phyloP scores from a whole-genome alignment of 495 filamentous ascomycete genomes.

The Podospora tetraspora region DNA sequence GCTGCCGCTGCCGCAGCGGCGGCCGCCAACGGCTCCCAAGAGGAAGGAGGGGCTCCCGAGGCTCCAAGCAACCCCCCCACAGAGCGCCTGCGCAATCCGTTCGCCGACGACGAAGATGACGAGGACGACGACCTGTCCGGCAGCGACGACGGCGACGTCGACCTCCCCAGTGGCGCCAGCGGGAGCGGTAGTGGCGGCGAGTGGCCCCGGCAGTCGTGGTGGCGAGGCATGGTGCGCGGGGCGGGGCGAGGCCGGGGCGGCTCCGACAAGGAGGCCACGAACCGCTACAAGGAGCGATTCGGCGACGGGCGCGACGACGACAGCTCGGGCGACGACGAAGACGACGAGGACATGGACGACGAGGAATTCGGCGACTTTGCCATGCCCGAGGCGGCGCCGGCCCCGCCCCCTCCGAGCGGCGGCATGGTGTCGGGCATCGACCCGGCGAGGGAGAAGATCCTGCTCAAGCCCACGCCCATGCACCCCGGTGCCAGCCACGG shows the following conservation, averaged over 20 bases:
- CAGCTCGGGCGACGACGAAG: conserved; percentile 31
- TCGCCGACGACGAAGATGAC: conserved; percentile 45
- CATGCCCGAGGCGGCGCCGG: conserved; percentile 42
- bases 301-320: conserved; percentile 45
- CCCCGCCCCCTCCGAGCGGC: conserved; percentile 14
- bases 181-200: conserved; percentile 20
- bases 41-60: conserved; percentile 22
- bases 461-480: conserved; percentile 44
- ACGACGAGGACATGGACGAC: conserved; percentile 42
- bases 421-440: conserved; percentile 32
- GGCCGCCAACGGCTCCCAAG: conserved; percentile 29
- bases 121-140: conserved; percentile 27
- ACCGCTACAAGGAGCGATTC: conserved; percentile 32
- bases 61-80: conserved; percentile 10
- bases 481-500: conserved; percentile 31
- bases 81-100: conserved; percentile 39
- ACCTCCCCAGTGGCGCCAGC: conserved; percentile 19
- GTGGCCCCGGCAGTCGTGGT: conserved; percentile 43
- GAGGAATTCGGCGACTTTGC: conserved; percentile 51
- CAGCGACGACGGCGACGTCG: conserved; percentile 32
- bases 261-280: background rate
- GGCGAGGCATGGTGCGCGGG: conserved; percentile 38
- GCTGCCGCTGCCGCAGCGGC: conserved; percentile 20
- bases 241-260: conserved; percentile 14
- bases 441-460: conserved; percentile 28